Evolutionary conservation across 495 filamentous ascomycete species (phyloP).

Genomic region (Parachaetomium inaequale): DNA sequence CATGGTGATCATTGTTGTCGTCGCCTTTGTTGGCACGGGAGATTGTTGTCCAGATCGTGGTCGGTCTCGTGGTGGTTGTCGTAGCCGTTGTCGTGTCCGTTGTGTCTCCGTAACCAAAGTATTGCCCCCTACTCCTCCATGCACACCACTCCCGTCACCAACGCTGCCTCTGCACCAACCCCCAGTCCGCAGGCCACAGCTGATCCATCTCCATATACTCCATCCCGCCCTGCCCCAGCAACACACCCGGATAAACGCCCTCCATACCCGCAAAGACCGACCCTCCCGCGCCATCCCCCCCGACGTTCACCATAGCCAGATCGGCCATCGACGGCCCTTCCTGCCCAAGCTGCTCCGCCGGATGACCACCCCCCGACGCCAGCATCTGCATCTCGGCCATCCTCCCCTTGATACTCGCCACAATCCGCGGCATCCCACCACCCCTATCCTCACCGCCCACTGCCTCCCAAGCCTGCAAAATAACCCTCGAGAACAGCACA

Average conservation of each 20-base stretch:
- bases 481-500: neutral
- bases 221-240: neutral
- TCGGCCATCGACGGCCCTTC: neutral
- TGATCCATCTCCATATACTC: neutral
- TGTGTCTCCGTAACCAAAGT: too few species aligned
- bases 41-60: too few species aligned
- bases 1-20: too few species aligned
- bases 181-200: conserved; percentile 5
- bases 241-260: neutral
- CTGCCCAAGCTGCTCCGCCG: neutral
- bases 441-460: neutral
- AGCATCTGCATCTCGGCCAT: neutral
- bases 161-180: neutral
- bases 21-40: too few species aligned
- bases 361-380: neutral
- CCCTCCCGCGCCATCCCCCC: neutral
- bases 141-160: neutral
- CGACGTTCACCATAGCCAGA: neutral
- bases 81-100: too few species aligned
- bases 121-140: too few species aligned
- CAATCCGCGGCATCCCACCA: neutral
- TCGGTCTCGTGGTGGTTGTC: too few species aligned
- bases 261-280: neutral
- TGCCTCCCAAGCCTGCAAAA: conserved; percentile 7
- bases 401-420: neutral